Evolutionary conservation across 2,329 filamentous ascomycete genomes (phyloP).

Genomic region (Aspergillus versicolor): DNA sequence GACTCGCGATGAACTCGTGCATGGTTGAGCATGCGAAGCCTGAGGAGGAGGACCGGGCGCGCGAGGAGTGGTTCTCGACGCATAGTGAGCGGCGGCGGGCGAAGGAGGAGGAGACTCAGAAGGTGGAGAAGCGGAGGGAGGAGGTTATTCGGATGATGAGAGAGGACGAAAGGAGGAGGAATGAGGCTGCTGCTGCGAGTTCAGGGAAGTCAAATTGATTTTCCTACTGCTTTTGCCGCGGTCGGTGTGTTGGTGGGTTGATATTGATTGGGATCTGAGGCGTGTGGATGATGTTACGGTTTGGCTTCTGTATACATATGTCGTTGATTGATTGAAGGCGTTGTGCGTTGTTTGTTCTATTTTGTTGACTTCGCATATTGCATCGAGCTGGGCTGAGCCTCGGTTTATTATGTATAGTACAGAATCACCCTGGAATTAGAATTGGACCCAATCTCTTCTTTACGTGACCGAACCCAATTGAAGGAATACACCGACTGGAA

Average conservation of each 20-base stretch:
- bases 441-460: conserved; percentile 12
- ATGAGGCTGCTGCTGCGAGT: neutral
- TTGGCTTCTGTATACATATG: neutral
- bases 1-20: conserved; percentile 87
- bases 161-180: conserved; percentile 34
- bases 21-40: conserved; percentile 86
- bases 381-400: conserved; percentile 1
- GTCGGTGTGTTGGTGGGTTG: neutral
- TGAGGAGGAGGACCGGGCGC: conserved; percentile 79
- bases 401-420: conserved; percentile 3
- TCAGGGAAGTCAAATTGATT: neutral
- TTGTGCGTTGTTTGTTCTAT: neutral
- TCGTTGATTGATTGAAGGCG: neutral
- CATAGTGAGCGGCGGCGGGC: conserved; percentile 69
- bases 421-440: neutral
- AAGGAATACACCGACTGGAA: neutral
- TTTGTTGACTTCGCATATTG: conserved; percentile 1
- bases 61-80: conserved; percentile 88
- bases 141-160: conserved; percentile 45
- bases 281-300: neutral
- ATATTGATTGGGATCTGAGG: neutral
- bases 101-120: conserved; percentile 60
- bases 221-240: neutral
- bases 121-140: conserved; percentile 39
- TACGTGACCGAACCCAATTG: neutral